These are phyloP conservation scores for Fusarium albosuccineum DNA, from an alignment of 2,329 filamentous ascomycete species.

Conservation along the genomic window DNA sequence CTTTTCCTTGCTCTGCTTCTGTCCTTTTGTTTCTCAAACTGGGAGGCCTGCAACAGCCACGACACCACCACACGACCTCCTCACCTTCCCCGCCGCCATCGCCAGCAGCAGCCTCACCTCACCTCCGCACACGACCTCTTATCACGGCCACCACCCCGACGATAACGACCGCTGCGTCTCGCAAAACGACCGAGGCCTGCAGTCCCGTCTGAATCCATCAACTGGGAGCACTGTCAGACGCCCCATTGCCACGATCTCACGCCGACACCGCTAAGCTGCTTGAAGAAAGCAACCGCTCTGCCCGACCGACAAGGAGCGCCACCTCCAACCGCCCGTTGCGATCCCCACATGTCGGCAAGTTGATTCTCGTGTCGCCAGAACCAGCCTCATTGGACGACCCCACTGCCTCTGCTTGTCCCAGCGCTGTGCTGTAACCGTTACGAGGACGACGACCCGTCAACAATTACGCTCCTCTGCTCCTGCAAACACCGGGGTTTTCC, in stretches of 20 bases:
- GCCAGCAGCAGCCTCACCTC: slow-evolving; percentile 36
- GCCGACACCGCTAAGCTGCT: slow-evolving; percentile 23
- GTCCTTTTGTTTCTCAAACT: slow-evolving; percentile 32
- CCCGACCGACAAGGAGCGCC: slow-evolving; percentile 38
- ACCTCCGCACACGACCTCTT: slow-evolving; percentile 36
- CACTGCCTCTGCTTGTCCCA: slow-evolving; percentile 41
- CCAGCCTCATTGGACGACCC: slow-evolving; percentile 48
- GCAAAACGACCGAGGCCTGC: slow-evolving; percentile 11
- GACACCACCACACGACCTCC: slow-evolving; percentile 36
- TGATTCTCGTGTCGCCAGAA: slow-evolving; percentile 46
- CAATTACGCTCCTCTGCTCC: slow-evolving; percentile 28
- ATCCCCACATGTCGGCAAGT: slow-evolving; percentile 48
- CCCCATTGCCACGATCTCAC: slow-evolving; percentile 18
- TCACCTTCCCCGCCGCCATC: slow-evolving; percentile 38
- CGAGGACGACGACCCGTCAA: slow-evolving; percentile 32
- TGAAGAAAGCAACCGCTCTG: slow-evolving; percentile 27
- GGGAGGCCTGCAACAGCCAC: slow-evolving; percentile 33
- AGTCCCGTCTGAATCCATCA: not conserved
- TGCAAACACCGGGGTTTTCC: slow-evolving; percentile 24
- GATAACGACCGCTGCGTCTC: slow-evolving; percentile 15
- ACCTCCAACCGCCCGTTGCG: slow-evolving; percentile 42
- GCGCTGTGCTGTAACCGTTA: slow-evolving; percentile 38
- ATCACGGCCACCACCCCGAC: slow-evolving; percentile 19
- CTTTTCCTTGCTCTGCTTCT: slow-evolving; percentile 13
- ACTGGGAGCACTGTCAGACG: slow-evolving; percentile 10